Percentiles rank a stretch among this genome's conserved stretches.
Conservation (phyloP, 1,139 yeast genomes). For the Debaryomycetaceae sp. region DNA sequence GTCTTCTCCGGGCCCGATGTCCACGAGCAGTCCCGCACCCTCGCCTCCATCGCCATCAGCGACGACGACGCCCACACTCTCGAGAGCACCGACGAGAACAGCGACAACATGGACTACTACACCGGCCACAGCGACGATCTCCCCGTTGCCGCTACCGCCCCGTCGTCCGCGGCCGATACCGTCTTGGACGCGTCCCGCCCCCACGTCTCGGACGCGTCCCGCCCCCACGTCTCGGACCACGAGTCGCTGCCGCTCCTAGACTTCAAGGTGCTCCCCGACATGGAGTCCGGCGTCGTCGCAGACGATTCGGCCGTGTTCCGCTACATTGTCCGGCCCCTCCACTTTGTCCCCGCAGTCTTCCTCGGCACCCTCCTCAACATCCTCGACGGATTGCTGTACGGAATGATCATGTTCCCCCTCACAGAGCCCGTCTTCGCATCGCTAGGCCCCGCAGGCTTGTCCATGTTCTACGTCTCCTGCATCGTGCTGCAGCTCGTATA, state of each 20-base stretch:
- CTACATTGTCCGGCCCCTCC: slow-evolving; percentile 20
- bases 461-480: slow-evolving; percentile 90
- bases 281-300: too few relatives aligned
- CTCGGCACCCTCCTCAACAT: slow-evolving; percentile 78
- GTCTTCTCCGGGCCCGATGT: slow-evolving; percentile 40
- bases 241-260: not conserved
- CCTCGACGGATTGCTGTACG: slow-evolving; percentile 88
- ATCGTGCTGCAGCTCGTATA: slow-evolving; percentile 78
- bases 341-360: slow-evolving; percentile 67
- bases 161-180: slow-evolving; percentile 19
- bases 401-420: slow-evolving; percentile 93
- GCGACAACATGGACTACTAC: slow-evolving; percentile 6
- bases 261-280: not conserved
- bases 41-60: slow-evolving; percentile 48
- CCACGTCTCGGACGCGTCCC: not conserved
- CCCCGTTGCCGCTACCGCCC: too few relatives aligned
- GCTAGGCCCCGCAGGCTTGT: slow-evolving; percentile 80
- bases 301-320: too few relatives aligned
- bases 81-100: slow-evolving; percentile 2
- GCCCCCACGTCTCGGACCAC: slow-evolving; percentile 1
- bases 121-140: slow-evolving; percentile 1
- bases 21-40: slow-evolving; percentile 54
- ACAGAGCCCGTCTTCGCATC: slow-evolving; percentile 66
- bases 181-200: slow-evolving; percentile 5
- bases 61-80: slow-evolving; percentile 14